Evolutionary conservation across 441 rosid species (phyloP).

Genomic region (Gossypium davidsonii): DNA sequence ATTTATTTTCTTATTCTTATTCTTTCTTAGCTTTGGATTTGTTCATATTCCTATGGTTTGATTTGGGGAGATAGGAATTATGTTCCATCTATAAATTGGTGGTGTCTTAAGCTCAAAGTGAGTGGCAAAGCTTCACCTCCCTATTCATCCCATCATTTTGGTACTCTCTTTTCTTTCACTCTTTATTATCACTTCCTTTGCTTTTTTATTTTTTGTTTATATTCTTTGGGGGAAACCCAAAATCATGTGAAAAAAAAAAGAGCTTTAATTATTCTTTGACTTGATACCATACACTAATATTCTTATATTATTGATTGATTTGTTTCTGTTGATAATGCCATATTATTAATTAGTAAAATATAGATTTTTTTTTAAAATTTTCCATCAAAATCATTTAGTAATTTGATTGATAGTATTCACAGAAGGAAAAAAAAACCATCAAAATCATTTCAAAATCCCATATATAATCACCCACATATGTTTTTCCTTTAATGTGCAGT

Average conservation of each 20-base stretch:
- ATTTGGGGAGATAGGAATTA: background rate
- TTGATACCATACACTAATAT: background rate
- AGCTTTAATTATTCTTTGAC: background rate
- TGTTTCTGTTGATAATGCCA: background rate
- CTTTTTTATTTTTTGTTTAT: background rate
- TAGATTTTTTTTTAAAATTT: no score
- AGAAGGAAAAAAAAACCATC: no score
- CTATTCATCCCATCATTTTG: background rate
- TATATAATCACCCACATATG: background rate
- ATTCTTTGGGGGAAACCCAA: background rate
- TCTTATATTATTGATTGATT: background rate
- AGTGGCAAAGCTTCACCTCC: background rate
- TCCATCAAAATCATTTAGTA: no score
- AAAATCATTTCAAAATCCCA: background rate
- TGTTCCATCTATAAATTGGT: background rate
- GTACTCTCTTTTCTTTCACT: background rate
- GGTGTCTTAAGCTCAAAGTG: background rate
- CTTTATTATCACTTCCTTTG: background rate
- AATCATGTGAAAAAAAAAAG: no score
- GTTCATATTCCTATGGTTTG: background rate
- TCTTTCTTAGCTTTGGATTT: background rate
- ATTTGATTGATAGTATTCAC: no score
- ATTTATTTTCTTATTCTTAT: background rate
- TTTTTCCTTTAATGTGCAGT: background rate
- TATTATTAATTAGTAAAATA: no score